phyloP scores from a whole-genome alignment of 2,329 filamentous ascomycete species.

The Cercospora nicotianae region DNA sequence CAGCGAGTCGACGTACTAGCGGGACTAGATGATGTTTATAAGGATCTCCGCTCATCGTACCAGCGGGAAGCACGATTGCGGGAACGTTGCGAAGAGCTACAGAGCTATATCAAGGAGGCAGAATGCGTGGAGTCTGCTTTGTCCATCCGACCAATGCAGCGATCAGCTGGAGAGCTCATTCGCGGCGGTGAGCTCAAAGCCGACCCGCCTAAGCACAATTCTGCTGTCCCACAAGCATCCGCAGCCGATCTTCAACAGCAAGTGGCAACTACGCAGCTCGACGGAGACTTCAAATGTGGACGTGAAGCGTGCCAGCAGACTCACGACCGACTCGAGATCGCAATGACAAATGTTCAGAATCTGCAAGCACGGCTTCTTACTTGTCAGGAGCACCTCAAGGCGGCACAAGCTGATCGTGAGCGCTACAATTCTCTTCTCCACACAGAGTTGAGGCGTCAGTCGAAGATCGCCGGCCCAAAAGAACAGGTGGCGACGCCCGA shows the following conservation, averaged over 20 bases:
- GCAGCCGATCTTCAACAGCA: not conserved
- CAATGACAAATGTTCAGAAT: not conserved
- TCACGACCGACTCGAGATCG: not conserved
- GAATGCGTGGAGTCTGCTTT: not conserved
- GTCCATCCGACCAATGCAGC: not conserved
- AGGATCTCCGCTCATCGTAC: constrained; percentile 34
- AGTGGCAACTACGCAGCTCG: not conserved
- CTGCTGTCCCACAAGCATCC: not conserved
- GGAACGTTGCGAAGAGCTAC: not conserved
- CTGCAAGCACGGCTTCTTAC: not conserved
- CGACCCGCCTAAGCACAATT: not conserved
- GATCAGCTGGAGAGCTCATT: not conserved
- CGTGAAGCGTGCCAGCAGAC: not conserved
- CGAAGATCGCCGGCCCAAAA: constrained; percentile 24
- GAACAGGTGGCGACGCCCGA: constrained; percentile 17
- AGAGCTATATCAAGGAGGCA: not conserved
- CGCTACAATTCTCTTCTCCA: constrained; percentile 44
- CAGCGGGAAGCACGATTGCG: not conserved
- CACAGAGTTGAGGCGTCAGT: constrained; percentile 44
- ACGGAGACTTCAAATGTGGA: not conserved
- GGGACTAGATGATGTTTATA: constrained; percentile 38
- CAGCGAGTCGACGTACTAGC: constrained; percentile 44
- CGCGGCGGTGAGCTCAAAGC: not conserved
- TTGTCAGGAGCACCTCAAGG: constrained; percentile 6
- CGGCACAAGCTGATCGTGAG: constrained; percentile 41